Evolutionary conservation across 31 red algal species (phyloP), one percentile per base, ranked within the genome.

Genomic region (Odonthalia washingtoniensis): DNA sequence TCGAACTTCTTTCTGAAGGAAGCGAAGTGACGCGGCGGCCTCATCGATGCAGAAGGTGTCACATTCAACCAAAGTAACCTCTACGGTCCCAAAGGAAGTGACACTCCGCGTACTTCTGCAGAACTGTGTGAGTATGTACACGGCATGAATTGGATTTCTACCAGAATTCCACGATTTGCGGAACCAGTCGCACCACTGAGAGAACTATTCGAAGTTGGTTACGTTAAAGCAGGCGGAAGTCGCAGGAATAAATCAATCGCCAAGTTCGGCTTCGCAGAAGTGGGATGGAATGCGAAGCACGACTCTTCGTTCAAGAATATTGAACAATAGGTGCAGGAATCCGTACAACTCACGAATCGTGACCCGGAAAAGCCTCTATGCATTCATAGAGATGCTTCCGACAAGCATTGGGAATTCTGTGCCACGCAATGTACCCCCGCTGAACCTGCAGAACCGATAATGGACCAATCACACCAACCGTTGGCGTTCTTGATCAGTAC

Each of bases 231-330:
- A 5, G 86, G 75, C 5, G 60, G 27, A 63, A 87, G 64, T 0
- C 63, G 76, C 21, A 89, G 70, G 77, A 89, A 89, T 14, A 72
- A 64, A 34, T 74, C 81, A n/a, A 84, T 74, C 35, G 18, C 36
- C 21, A 70, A 81, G 40, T 27, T 40, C 3, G 0, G 36, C 65
- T 16, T 57, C 40, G 27, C 16, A 17, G n/a, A 81, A 4, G 46
- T 43, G 21, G 52, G 77, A 72, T 24, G 31, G 35, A 46, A 37
- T 41, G n/a, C n/a, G n/a, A n/a, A n/a, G n/a, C n/a, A n/a, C n/a
- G n/a, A n/a, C n/a, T n/a, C n/a, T n/a, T n/a, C 39, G 14, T 3
- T 53, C 28, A 79, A 35, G 16, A 61, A 65, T 12, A 9, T 77
- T 4, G 46, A 67, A 63, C 2, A 2, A 4, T 49, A 78, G 30